phyloP scores from a whole-genome alignment of 768 basidiomycete species.

The Auricularia cornea region DNA sequence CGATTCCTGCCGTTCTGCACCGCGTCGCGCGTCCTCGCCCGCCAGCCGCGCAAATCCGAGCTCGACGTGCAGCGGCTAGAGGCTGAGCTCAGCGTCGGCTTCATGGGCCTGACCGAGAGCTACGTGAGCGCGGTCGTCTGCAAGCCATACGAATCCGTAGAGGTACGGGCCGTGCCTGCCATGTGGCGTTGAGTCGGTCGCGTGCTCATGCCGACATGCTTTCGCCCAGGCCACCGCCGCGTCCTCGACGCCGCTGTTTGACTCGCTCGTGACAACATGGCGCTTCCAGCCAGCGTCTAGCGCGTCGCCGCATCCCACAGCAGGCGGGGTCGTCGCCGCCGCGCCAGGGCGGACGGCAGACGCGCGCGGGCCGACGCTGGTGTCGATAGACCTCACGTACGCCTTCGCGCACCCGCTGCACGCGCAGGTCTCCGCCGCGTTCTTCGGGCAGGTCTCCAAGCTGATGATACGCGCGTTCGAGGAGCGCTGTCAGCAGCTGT shows the following conservation, averaged over 20 bases:
- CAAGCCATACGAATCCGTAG: slow-evolving; percentile 65
- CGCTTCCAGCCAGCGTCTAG: slow-evolving; percentile 52
- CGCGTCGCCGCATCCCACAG: slow-evolving; percentile 31
- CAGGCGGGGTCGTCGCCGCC: slow-evolving; percentile 4
- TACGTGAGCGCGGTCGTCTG: slow-evolving; percentile 83
- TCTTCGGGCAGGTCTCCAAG: slow-evolving; percentile 80
- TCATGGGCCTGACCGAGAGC: slow-evolving; percentile 77
- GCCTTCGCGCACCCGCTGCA: slow-evolving; percentile 84
- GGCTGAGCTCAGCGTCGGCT: slow-evolving; percentile 83
- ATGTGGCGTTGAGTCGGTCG: background rate
- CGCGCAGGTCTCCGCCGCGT: slow-evolving; percentile 69
- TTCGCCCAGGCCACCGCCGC: slow-evolving; percentile 55
- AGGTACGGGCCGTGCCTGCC: slow-evolving; percentile 44
- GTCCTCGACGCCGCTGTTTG: slow-evolving; percentile 66
- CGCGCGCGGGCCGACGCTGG: slow-evolving; percentile 52
- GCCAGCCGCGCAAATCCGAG: slow-evolving; percentile 16
- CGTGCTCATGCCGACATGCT: background rate
- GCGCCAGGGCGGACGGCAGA: slow-evolving; percentile 4
- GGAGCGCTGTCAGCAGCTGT: slow-evolving; percentile 65
- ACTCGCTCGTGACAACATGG: slow-evolving; percentile 64
- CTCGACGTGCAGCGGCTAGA: slow-evolving; percentile 44
- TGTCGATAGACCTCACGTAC: slow-evolving; percentile 78
- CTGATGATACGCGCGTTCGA: slow-evolving; percentile 94
- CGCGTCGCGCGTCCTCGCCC: slow-evolving; percentile 52
- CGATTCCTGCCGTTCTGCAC: slow-evolving; percentile 87